Evolutionary conservation across 176 grass and related monocot species (phyloP).

Genomic region (Oryza nivara): DNA sequence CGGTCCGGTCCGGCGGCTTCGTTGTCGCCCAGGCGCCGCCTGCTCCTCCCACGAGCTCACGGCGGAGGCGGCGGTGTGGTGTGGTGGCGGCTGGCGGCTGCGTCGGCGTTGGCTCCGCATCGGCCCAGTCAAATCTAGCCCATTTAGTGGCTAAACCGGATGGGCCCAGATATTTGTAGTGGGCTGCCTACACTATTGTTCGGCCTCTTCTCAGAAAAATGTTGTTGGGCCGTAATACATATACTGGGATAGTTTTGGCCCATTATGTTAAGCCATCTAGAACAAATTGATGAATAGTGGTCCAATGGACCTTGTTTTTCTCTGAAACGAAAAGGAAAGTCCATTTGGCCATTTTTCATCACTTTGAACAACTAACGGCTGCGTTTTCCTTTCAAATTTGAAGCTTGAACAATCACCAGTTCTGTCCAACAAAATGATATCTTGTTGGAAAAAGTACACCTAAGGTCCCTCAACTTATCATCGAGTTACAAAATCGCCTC

Average conservation of each 20-base stretch:
- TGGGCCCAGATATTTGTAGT: not conserved
- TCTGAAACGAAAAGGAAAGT: too few species aligned
- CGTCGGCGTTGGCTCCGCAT: not conserved
- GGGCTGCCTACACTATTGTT: too few species aligned
- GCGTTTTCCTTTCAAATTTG: not conserved
- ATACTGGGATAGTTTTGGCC: not conserved
- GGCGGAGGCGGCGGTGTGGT: not conserved
- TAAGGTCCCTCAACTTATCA: too few species aligned
- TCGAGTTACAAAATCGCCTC: too few species aligned
- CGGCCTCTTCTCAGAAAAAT: too few species aligned
- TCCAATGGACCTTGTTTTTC: too few species aligned
- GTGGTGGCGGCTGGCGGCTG: not conserved
- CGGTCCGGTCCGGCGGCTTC: conserved; percentile 4
- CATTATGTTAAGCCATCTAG: not conserved
- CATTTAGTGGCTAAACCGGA: not conserved
- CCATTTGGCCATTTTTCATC: too few species aligned
- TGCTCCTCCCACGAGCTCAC: not conserved
- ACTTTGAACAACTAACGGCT: too few species aligned
- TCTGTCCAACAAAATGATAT: too few species aligned
- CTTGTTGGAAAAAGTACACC: too few species aligned
- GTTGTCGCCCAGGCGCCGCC: not conserved
- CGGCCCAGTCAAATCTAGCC: not conserved
- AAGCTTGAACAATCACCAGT: not conserved
- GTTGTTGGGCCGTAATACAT: not conserved
- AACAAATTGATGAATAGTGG: too few species aligned